Base-by-base conservation (phyloP, 768 basidiomycete genomes). In the Suillus plorans region DNA sequence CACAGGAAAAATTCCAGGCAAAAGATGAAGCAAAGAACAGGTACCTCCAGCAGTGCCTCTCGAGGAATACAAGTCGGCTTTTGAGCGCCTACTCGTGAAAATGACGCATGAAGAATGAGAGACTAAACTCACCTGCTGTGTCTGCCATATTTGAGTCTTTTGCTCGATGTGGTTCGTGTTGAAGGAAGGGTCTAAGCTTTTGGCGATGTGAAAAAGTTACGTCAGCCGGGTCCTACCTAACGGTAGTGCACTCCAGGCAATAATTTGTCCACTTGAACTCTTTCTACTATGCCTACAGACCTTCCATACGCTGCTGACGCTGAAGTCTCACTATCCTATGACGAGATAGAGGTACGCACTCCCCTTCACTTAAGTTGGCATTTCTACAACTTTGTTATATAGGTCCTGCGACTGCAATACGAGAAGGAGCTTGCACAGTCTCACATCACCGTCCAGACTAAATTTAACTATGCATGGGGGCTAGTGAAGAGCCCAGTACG, bases 391-490 rank as follows among this genome's bases (percentile, higher is more conserved):
- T 42, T 50, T 65, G 47, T 44, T 25, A 20, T 42, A 9, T 70
- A 97, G 95, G 95, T 98, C 5, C 81, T 98, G 50, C 82, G 89
- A 64, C 71, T 84, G 64, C 96, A 99, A 73, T 96, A 97, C 78
- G 86, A 94, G 82, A 94, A 89, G 76, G 97, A 99, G 75, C 80
- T 87, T 22, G 81, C 85, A 0, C 89, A 94, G 68, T 84, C 87
- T 59, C 95, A 97, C 76, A 85, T 97, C 64, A 94, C 94, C 12
- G 85, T 90, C 8, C 97, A 99, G 79, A 97, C 95, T 47, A 96
- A 94, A 76, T 99, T 99, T 82, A 99, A 99, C 80, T 96, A 91
- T 77, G 87, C 94, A 47, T 97, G 97, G 97, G 97, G 97, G 3
- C 82, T 97, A 39, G 93, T 99, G 61, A 99, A 99, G 82, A 94